Evolutionary conservation across 441 rosid species (phyloP), one percentile per base, ranked within the genome.

Genomic region (Flueggea neowawraea): DNA sequence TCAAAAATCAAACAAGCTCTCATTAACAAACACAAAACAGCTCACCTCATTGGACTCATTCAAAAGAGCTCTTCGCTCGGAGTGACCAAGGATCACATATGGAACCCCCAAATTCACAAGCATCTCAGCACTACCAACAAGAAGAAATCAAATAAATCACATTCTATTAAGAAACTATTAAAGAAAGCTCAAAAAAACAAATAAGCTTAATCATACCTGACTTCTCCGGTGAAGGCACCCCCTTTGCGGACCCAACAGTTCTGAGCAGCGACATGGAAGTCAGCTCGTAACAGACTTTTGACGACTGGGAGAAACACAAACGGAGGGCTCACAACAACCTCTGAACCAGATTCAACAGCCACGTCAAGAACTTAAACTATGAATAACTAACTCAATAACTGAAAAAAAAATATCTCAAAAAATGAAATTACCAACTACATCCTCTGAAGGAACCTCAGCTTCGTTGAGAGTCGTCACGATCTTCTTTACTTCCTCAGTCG

Each of bases 241-340:
- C 91, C 91, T 69, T 82, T 85, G 53, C 80, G 78, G 60, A 82
- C 86, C 91, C 95, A 88, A 50, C 91, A 85, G 69, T 88, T 85
- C 55, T 85, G 89, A n/a, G 91, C 91, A 16, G 89, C 86, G 16
- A 88, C 80, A 44, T 82, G 77, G 65, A 88, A 78, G 63, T 88
- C 91, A 0, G 84, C 54, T 50, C 89, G 70, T 75, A 85, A 52
- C n/a, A 64, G 59, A 45, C 66, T 53, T 65, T 82, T 85, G 57
- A 83, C 89, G 55, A 68, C 1, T 17, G 84, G 73, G 52, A 88
- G 89, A 71, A 83, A 88, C 56, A 88, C 74, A 65, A 72, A 88
- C 0, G 95, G 89, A 72, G 95, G 95, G 74, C 91, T 83, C 61
- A 87, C 88, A 57, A 85, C 86, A 57, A 88, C 87, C 84, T 88